These are phyloP conservation scores for Xylaria sp. DNA, from an alignment of 2,329 filamentous ascomycete species.

Conservation along the genomic window DNA sequence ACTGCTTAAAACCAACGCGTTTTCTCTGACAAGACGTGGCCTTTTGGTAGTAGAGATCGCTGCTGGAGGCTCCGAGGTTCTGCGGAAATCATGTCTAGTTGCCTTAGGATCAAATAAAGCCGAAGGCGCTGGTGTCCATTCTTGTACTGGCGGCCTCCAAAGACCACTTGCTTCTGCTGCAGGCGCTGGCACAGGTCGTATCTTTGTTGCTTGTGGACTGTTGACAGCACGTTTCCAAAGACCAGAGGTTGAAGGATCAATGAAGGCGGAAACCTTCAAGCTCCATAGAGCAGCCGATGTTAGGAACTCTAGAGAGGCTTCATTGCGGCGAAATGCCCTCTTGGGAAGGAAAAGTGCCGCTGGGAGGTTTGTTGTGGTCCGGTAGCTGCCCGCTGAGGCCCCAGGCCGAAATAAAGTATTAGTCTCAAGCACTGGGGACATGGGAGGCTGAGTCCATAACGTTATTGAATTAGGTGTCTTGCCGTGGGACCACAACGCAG, in stretches of 20 bases:
- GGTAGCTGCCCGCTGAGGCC: conserved; percentile 6
- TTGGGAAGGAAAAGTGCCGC: conserved; percentile 13
- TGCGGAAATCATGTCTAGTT: conserved; percentile 35
- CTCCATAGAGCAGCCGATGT: conserved; percentile 22
- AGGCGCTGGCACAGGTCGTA: not conserved
- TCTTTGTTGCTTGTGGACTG: not conserved
- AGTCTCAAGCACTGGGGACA: not conserved
- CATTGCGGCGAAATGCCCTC: not conserved
- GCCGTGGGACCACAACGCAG: conserved; percentile 19
- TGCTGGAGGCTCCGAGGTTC: conserved; percentile 46
- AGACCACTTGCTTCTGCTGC: conserved; percentile 9
- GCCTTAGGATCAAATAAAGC: conserved; percentile 38
- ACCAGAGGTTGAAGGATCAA: conserved; percentile 1
- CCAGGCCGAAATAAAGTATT: conserved; percentile 7
- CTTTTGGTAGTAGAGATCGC: conserved; percentile 48
- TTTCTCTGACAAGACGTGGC: conserved; percentile 31
- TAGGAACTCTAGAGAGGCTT: conserved; percentile 1
- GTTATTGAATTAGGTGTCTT: not conserved
- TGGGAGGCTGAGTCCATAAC: conserved; percentile 15
- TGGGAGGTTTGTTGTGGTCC: conserved; percentile 22
- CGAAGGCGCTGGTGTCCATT: conserved; percentile 26
- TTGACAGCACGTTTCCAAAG: conserved; percentile 5
- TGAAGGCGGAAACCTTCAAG: not conserved
- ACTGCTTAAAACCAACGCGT: conserved; percentile 33
- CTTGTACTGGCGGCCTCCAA: conserved; percentile 34